Evolutionary conservation across 2,329 filamentous ascomycete species (phyloP).

Genomic region (Rosellinia necatrix): DNA sequence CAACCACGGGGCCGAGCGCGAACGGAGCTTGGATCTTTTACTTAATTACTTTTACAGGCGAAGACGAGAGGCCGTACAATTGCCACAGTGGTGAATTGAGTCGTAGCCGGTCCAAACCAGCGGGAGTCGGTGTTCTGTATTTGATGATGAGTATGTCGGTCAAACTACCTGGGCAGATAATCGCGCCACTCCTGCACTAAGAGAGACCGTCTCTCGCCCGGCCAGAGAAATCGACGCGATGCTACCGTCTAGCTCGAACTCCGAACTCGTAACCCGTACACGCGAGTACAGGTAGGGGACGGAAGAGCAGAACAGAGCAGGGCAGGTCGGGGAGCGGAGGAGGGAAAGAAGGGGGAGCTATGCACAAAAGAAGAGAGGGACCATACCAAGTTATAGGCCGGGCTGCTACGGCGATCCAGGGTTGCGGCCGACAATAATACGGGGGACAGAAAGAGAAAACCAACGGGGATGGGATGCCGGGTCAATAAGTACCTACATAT

Average conservation of each 20-base stretch:
- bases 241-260: too few species aligned
- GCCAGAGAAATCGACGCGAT: neutral
- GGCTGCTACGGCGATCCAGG: too few species aligned
- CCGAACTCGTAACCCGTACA: too few species aligned
- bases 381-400: neutral
- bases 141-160: too few species aligned
- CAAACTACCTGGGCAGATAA: too few species aligned
- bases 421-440: too few species aligned
- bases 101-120: too few species aligned
- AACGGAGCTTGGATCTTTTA: neutral
- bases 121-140: too few species aligned
- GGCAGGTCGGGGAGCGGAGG: neutral
- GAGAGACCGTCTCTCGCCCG: neutral
- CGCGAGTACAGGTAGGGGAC: too few species aligned
- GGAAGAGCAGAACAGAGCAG: too few species aligned
- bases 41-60: neutral
- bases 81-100: too few species aligned
- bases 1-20: neutral
- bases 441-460: neutral
- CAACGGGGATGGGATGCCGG: constrained; percentile 3
- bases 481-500: constrained; percentile 11
- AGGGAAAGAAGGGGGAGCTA: neutral
- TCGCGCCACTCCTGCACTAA: too few species aligned
- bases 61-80: neutral
- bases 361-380: neutral